Base-by-base conservation (phyloP, 805 yeast species). In the Grigorovia transvaalensis region DNA sequence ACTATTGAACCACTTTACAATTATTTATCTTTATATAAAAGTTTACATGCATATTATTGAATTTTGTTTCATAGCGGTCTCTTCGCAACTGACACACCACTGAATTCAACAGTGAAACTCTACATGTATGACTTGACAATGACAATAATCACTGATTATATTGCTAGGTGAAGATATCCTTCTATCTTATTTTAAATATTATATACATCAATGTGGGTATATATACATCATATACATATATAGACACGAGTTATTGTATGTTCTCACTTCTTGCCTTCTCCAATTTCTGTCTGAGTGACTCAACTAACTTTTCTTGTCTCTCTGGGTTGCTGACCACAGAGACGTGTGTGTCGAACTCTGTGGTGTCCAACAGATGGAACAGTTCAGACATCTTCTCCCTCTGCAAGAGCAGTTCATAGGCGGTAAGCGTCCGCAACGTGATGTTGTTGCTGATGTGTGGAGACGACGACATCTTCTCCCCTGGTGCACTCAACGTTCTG, bases 321-420 rank as follows among this genome's bases (percentile, higher is more conserved):
- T 52, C 53, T 5, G 47, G 46, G 19, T 61, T 54, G 5, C 59
- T 53, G 8, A 57, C 52, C 20, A 50, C 42, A 6, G 46, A 44
- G 23, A 52, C 58, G 8, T 38, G n/a, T 42, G 60, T 56, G 41
- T 59, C 57, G 9, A 57, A 47, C 17, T 47, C 52, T 7, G 51
- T 38, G 45, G 60, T 60, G 46, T 63, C 68, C 30, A 57, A 53
- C 44, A 65, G 47, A 45, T 63, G 57, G 51, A 66, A 64, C 46
- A 65, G 51, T 50, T 65, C 69, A 43, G 60, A 55, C 54, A 66
- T 56, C 42, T 57, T 63, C 50, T 65, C 69, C 23, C 68, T 54
- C 20, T 60, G 61, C 12, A 58, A 41, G 19, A 66, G 50, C 33
- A 64, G 53, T 50, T 65, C 61, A 46, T 62, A 58, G 1, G 70